A percentile compares a stretch with the other conserved stretches of the same genome.
phyloP scores from a whole-genome alignment of 2,329 filamentous ascomycete genomes.

The Thelonectria rubi region DNA sequence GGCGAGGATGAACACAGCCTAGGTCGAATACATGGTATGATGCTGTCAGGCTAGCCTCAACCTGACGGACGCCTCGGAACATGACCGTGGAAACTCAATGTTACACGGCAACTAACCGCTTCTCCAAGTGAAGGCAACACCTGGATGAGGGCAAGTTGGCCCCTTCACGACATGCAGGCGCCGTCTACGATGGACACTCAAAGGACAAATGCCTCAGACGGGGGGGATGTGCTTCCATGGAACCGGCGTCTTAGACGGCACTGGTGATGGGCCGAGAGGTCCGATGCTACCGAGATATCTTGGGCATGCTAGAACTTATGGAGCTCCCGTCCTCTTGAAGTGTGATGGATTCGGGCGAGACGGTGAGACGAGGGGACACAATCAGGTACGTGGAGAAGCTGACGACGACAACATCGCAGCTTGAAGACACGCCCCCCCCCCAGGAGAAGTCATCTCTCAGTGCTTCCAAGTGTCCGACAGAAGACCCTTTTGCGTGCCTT shows the following conservation, averaged over 20 bases:
- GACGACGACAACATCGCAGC: neutral
- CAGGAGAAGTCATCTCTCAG: neutral
- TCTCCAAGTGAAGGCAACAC: neutral
- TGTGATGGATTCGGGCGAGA: neutral
- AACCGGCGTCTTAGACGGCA: neutral
- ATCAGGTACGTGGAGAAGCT: neutral
- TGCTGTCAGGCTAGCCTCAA: too few species aligned
- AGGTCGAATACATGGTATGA: too few species aligned
- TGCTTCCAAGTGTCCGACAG: neutral
- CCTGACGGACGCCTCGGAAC: too few species aligned
- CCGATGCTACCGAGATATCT: neutral
- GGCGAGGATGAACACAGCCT: too few species aligned
- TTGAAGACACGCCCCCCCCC: too few species aligned
- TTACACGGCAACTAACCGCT: too few species aligned
- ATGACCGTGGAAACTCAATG: too few species aligned
- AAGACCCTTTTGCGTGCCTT: neutral
- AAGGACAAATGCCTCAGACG: neutral
- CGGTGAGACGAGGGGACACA: neutral
- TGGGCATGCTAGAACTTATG: too few species aligned
- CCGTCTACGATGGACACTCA: neutral
- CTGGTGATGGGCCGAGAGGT: neutral
- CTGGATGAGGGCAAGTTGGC: neutral
- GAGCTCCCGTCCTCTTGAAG: neutral
- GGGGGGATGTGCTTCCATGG: too few species aligned
- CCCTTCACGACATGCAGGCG: neutral